Evolutionary conservation across 257 asterid genomes (phyloP), one percentile per base, ranked within the genome.

Genomic region (Solanum lycopersicoides): DNA sequence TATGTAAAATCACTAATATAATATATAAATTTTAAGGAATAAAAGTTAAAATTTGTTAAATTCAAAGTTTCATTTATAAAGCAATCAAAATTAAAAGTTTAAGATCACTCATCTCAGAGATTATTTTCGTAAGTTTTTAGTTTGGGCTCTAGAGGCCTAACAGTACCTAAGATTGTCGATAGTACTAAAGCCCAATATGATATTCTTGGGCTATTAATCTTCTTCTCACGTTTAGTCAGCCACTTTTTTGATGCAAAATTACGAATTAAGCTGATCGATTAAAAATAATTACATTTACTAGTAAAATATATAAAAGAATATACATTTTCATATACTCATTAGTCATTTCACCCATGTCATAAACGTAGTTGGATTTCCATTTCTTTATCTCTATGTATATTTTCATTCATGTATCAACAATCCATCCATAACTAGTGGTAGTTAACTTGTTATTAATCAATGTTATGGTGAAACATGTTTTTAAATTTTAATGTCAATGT

Each of bases 51-150:
- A 32, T 0, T 69, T 32, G 1, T 69, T 15, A 15, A 32, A 69
- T 1, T 32, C 12, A 1, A 71, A 15, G 0, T 71, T 71, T 71
- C 16, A 8, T 30, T 71, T 23, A 32, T 34, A 8, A 71, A 34
- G 0, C 2, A 8, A 32, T 1, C 3, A 7, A 3, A 35, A 0
- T 16, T 4, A 68, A 68, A 68, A 66, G 10, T 25, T 66, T 3
- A 66, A 25, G 2, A 66, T 3, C 20, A 12, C 20, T 25, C 3
- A 11, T 65, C 0, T 32, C 39, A 2, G 16, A 4, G 3, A 23
- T 34, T 13, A 72, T 72, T 72, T 25, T 72, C 0, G 7, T 34
- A 34, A 18, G 4, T 16, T 1, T 18, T 71, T 28, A 18, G 12
- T 20, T 73, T 35, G 16, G 82, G 50, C 82, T 35, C 82, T 9